A percentile compares a stretch with the other conserved stretches of the same genome.
Conservation (phyloP, 768 basidiomycete genomes). For the Rubroboletus satanas region DNA sequence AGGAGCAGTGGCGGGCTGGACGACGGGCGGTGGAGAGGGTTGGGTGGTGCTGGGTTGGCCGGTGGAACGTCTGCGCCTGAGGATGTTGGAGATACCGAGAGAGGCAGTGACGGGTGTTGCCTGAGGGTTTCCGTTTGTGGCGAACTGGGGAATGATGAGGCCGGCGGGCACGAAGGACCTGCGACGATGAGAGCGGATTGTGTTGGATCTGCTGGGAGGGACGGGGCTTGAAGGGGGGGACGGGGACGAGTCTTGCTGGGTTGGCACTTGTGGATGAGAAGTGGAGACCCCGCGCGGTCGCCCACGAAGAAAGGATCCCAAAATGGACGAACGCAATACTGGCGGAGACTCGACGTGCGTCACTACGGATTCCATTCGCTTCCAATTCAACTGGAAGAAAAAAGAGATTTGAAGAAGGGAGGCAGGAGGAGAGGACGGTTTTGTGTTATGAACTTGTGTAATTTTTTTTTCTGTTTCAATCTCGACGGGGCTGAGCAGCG, state of each 20-base stretch:
- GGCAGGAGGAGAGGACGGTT: background rate
- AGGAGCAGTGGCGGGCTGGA: slow-evolving; percentile 4
- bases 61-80: slow-evolving; percentile 63
- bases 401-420: background rate
- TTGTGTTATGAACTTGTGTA: background rate
- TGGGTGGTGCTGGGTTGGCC: slow-evolving; percentile 42
- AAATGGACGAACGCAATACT: slow-evolving; percentile 53
- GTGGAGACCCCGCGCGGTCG: slow-evolving; percentile 66
- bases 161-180: slow-evolving; percentile 39
- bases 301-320: slow-evolving; percentile 68
- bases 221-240: slow-evolving; percentile 43
- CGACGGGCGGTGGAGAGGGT: slow-evolving; percentile 4
- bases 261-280: slow-evolving; percentile 38
- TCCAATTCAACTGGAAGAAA: background rate
- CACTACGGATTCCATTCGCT: slow-evolving; percentile 14
- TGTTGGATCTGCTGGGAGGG: slow-evolving; percentile 17
- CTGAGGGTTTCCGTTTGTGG: slow-evolving; percentile 29
- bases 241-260: slow-evolving; percentile 35
- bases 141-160: slow-evolving; percentile 34
- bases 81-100: slow-evolving; percentile 57
- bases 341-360: slow-evolving; percentile 29
- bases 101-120: slow-evolving; percentile 24
- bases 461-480: slow-evolving; percentile 14
- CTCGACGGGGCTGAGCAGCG: slow-evolving; percentile 11
- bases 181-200: slow-evolving; percentile 33